These are phyloP conservation scores for Ophiostoma quercus DNA, from an alignment of 2,329 filamentous ascomycete genomes.

Conservation along the genomic window DNA sequence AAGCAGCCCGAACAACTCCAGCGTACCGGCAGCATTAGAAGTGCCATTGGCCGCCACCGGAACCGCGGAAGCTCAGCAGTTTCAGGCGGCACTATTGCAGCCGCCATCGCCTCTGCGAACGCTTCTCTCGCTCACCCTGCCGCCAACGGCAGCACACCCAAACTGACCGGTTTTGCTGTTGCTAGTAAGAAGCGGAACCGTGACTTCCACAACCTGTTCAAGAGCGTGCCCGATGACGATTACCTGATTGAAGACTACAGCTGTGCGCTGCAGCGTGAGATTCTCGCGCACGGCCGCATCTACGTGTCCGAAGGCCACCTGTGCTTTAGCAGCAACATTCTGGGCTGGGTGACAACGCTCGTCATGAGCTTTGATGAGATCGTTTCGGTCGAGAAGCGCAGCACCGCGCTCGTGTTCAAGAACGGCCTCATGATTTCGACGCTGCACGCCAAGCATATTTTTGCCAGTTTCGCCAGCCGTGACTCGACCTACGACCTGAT, in stretches of 20 bases:
- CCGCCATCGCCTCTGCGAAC: constrained; percentile 65
- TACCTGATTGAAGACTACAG: constrained; percentile 98
- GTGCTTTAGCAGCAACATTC: constrained; percentile 98
- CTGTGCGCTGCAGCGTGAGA: constrained; percentile 91
- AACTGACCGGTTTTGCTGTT: constrained; percentile 89
- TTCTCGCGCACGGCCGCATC: constrained; percentile 84
- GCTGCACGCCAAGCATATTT: constrained; percentile 88
- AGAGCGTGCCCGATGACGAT: constrained; percentile 95
- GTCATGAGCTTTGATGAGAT: constrained; percentile 99
- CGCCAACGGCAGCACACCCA: constrained; percentile 56
- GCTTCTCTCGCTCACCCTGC: constrained; percentile 62
- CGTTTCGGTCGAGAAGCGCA: constrained; percentile 93
- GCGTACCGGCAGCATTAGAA: constrained; percentile 62
- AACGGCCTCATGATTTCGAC: constrained; percentile 97
- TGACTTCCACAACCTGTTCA: constrained; percentile 89
- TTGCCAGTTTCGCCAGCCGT: constrained; percentile 88
- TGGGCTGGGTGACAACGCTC: constrained; percentile 94
- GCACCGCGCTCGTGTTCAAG: constrained; percentile 89
- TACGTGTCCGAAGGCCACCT: constrained; percentile 97
- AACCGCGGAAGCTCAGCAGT: constrained; percentile 73
- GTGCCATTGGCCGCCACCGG: constrained; percentile 54
- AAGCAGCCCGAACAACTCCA: constrained; percentile 42
- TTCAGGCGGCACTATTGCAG: constrained; percentile 59
- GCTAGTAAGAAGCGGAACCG: constrained; percentile 94
- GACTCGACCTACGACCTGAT: constrained; percentile 97